phyloP scores from a whole-genome alignment of 768 basidiomycete species.

The Russula foetens region DNA sequence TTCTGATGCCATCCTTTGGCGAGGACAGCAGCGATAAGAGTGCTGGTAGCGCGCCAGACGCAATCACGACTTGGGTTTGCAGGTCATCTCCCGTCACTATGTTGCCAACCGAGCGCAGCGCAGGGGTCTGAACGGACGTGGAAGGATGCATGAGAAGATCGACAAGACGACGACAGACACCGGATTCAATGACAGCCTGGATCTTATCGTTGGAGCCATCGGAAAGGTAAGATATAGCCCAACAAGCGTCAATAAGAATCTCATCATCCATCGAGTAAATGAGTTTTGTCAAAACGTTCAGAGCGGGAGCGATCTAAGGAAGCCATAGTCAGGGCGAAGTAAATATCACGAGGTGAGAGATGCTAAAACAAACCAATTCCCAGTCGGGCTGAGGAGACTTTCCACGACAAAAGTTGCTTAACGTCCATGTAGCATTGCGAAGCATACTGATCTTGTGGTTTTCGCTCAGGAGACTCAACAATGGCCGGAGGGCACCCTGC shows the following conservation, averaged over 20 bases:
- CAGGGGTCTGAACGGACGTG: slow-evolving; percentile 95
- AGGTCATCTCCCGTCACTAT: slow-evolving; percentile 99
- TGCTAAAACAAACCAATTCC: slow-evolving; percentile 67
- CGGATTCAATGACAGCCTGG: slow-evolving; percentile 97
- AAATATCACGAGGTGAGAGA: neutral
- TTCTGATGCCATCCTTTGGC: slow-evolving; percentile 97
- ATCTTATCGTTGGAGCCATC: slow-evolving; percentile 99
- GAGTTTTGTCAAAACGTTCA: slow-evolving; percentile 94
- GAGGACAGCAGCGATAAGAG: slow-evolving; percentile 89
- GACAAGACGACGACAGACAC: slow-evolving; percentile 94
- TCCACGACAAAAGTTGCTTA: slow-evolving; percentile 98
- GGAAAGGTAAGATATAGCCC: slow-evolving; percentile 99
- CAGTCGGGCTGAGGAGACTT: slow-evolving; percentile 98
- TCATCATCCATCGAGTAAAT: slow-evolving; percentile 99
- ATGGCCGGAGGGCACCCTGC: slow-evolving; percentile 87
- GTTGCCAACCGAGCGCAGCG: slow-evolving; percentile 96
- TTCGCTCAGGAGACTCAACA: slow-evolving; percentile 84
- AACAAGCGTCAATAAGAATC: slow-evolving; percentile 98
- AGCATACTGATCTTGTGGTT: slow-evolving; percentile 99
- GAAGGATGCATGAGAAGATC: slow-evolving; percentile 94
- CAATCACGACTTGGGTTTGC: slow-evolving; percentile 98
- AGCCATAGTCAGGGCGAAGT: slow-evolving; percentile 17
- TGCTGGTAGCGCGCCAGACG: slow-evolving; percentile 93
- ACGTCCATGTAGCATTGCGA: slow-evolving; percentile 96
- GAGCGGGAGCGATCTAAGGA: slow-evolving; percentile 87